Base-by-base conservation (phyloP, 352 stramenopile species). In the Pythium guiyangense region DNA sequence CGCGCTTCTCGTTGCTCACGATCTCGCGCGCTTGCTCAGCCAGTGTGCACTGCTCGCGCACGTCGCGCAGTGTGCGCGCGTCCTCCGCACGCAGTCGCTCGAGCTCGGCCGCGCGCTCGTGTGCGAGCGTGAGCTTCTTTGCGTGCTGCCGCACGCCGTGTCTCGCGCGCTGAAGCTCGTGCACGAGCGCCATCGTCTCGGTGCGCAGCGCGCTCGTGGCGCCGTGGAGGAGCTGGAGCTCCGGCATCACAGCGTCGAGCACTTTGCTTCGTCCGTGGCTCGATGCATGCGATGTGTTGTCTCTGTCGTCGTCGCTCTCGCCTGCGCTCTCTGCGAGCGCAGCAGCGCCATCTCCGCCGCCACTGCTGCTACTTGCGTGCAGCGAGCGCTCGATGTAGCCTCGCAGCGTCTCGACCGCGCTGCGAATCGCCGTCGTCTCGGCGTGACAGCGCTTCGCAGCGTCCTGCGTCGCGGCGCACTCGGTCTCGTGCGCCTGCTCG, bases 11-110 rank as follows among this genome's bases (percentile, higher is more conserved):
- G 15, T 79, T 64, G 6, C 43, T 62, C n/a, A 67, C 58, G 27
- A 90, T 86, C n/a, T 88, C 80, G 9, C 76, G 73, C 2, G 77
- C 74, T 42, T 88, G 69, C 52, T 90, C 78, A 17, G 66, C 63
- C 8, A 90, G 20, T 25, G 62, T 57, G 25, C 73, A 52, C 39
- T 84, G 67, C 31, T 83, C 72, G 0, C 54, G 60, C 34, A 88
- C 55, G 8, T 84, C 69, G 27, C 78, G 69, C 34, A 79, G 57
- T 31, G 67, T 64, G 22, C 52, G 12, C 12, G 66, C 60, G 49
- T 80, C 71, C n/a, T 82, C 69, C 8, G 51, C 54, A 25, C 65
- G 60, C 27, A 74, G 52, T 8, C 72, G 63, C 59, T 88, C 78
- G 4, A 88, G 52, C 34, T 88, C 73, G 6, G 51, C 44, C 1